A percentile compares a stretch with the other conserved stretches of the same genome.
Evolutionary conservation across 805 yeast genomes (phyloP).

Genomic region (Huiozyma sinensis): DNA sequence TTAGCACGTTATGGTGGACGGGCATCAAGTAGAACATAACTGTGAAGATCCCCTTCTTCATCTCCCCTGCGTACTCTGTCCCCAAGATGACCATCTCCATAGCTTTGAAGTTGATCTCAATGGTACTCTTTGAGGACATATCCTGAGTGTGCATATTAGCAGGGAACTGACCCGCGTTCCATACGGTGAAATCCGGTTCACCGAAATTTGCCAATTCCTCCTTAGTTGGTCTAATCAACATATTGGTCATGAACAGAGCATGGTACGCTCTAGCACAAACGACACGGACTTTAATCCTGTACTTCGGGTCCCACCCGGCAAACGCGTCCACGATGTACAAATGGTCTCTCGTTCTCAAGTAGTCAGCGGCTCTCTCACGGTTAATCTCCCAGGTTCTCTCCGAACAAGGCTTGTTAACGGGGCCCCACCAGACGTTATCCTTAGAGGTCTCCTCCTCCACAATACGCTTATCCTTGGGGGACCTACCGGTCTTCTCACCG

Average conservation of each 20-base stretch:
- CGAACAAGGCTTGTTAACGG: conserved; percentile 89
- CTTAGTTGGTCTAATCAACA: conserved; percentile 89
- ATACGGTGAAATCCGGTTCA: conserved; percentile 95
- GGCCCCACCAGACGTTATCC: conserved; percentile 97
- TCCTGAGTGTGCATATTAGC: conserved; percentile 94
- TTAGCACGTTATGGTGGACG: conserved; percentile 77
- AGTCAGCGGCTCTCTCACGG: conserved; percentile 93
- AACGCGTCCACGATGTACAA: conserved; percentile 91
- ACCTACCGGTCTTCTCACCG: conserved; percentile 93
- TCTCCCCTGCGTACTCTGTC: conserved; percentile 98
- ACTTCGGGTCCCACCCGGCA: conserved; percentile 99
- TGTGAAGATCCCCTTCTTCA: conserved; percentile 98
- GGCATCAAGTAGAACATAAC: conserved; percentile 99
- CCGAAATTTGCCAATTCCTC: conserved; percentile 86
- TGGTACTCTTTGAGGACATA: conserved; percentile 93
- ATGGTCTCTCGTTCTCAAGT: conserved; percentile 89
- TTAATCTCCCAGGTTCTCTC: conserved; percentile 92
- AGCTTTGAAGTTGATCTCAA: conserved; percentile 89
- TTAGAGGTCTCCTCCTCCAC: conserved; percentile 86
- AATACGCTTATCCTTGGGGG: conserved; percentile 96
- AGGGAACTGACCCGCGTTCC: conserved; percentile 98
- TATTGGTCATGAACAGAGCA: conserved; percentile 94
- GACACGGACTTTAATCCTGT: conserved; percentile 89
- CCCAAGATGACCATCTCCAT: conserved; percentile 99
- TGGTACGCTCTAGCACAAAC: conserved; percentile 98